Evolutionary conservation across 1,139 yeast genomes (phyloP).

Genomic region (Chernovozyma sophiae-reginae): DNA sequence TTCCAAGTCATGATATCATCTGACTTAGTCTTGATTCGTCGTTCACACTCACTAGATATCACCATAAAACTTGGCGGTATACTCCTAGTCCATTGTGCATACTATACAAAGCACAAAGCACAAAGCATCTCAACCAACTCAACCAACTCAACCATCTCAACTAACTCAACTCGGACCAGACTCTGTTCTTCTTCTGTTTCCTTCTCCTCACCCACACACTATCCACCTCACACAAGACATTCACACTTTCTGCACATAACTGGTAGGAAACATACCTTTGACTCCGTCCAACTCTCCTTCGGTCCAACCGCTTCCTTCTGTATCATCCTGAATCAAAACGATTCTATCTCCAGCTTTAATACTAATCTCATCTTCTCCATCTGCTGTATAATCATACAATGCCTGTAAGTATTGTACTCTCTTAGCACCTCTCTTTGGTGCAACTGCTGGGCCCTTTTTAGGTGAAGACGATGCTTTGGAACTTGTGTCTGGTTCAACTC

Average conservation of each 20-base stretch:
- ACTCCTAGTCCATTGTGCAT: too few relatives aligned
- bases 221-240: too few relatives aligned
- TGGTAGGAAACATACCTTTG: constrained; percentile 78
- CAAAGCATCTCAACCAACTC: too few relatives aligned
- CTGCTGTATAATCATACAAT: constrained; percentile 73
- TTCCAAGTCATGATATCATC: too few relatives aligned
- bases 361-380: constrained; percentile 77
- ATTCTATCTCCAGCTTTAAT: constrained; percentile 72
- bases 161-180: too few relatives aligned
- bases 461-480: constrained; percentile 1
- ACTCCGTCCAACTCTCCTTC: constrained; percentile 78
- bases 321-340: constrained; percentile 59
- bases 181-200: too few relatives aligned
- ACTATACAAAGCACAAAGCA: too few relatives aligned
- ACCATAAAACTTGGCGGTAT: too few relatives aligned
- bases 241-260: constrained; percentile 51
- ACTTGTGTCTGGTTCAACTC: constrained; percentile 2
- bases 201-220: too few relatives aligned
- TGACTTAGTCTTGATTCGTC: too few relatives aligned
- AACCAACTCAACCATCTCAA: too few relatives aligned
- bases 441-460: constrained; percentile 38
- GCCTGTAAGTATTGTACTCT: constrained; percentile 67
- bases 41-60: too few relatives aligned
- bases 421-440: constrained; percentile 78
- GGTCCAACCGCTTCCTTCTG: constrained; percentile 95